Evolutionary conservation across 768 basidiomycete genomes (phyloP).

Genomic region (Obba rivulosa): DNA sequence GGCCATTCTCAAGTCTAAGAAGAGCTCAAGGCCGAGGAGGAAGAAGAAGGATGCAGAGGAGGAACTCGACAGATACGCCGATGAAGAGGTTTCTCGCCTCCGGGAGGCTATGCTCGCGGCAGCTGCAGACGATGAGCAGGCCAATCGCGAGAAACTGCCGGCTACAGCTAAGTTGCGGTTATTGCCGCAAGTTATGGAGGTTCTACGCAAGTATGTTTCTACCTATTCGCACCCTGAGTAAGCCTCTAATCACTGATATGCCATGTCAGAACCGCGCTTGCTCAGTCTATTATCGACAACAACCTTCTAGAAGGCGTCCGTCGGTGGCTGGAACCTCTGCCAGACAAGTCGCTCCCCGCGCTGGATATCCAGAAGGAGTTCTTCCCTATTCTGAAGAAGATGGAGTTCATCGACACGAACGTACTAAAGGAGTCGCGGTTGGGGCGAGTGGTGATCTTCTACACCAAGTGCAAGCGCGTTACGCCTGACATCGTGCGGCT

Average conservation of each 20-base stretch:
- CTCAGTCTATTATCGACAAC: constrained; percentile 92
- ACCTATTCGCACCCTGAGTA: not conserved
- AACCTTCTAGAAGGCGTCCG: constrained; percentile 87
- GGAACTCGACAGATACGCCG: constrained; percentile 79
- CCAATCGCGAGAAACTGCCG: constrained; percentile 75
- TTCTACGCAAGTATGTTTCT: constrained; percentile 78
- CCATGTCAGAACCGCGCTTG: constrained; percentile 45
- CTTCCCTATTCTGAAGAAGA: constrained; percentile 76
- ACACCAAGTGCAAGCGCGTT: constrained; percentile 92
- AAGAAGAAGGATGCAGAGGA: constrained; percentile 80
- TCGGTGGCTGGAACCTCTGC: constrained; percentile 91
- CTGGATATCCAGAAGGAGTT: constrained; percentile 94
- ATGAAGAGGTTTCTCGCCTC: constrained; percentile 88
- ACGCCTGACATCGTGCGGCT: constrained; percentile 74
- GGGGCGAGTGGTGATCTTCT: constrained; percentile 88
- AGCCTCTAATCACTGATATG: too few relatives aligned
- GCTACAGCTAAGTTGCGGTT: constrained; percentile 81
- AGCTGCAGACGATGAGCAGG: constrained; percentile 75
- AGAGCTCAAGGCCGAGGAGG: constrained; percentile 53
- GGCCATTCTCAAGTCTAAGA: constrained; percentile 80
- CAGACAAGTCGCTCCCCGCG: constrained; percentile 87
- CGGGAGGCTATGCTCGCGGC: constrained; percentile 84
- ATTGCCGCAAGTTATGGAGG: constrained; percentile 87
- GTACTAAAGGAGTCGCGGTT: constrained; percentile 90
- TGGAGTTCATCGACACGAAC: constrained; percentile 87